Evolutionary conservation across 495 filamentous ascomycete species (phyloP), one percentile per base, ranked within the genome.

Genomic region (Podospora didyma): DNA sequence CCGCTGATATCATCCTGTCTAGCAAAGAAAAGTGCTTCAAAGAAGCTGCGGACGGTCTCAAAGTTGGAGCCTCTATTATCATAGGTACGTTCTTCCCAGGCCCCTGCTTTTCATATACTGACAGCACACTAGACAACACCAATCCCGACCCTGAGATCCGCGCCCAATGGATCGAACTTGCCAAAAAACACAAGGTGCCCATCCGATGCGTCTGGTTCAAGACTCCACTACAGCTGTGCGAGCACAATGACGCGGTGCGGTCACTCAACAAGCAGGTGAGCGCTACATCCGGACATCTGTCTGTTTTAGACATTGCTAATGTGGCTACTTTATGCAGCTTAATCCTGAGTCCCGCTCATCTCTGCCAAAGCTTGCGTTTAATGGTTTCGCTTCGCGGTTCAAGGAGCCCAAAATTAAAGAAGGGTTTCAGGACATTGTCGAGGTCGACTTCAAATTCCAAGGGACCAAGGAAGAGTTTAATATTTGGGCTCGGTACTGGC

Each of bases 131-230:
- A 96, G 93, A 98, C 70, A 97, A 96, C 69, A 97, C 94, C 23
- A 97, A 97, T 66, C 83, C 93, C 31, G 86, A 96, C 64, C 63
- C 72, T 3, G 89, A 90, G 47, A 89, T 85, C 37, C 76, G 95
- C 61, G 75, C 77, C 11, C 73, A 87, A 53, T 97, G 92, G 91
- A 69, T 89, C 22, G 75, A 82, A 9, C 73, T 97, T 20, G 90
- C 90, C 16, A 79, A 75, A 50, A 86, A 88, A 51, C 71, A 86
- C 49, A 72, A 80, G 1, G 77, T 93, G 2, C 89, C 88, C 0
- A 88, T 96, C 55, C 87, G 95, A 24, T 95, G 93, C 63, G 72
- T 97, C 4, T 87, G 89, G 62, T 96, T 98, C 72, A 88, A 87
- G 47, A 83, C 90, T 16, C 71, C 83, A 1, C 64, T 82, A 10